Evolutionary conservation across 1,139 yeast species (phyloP).

Genomic region (Suhomyces ambrosiae): DNA sequence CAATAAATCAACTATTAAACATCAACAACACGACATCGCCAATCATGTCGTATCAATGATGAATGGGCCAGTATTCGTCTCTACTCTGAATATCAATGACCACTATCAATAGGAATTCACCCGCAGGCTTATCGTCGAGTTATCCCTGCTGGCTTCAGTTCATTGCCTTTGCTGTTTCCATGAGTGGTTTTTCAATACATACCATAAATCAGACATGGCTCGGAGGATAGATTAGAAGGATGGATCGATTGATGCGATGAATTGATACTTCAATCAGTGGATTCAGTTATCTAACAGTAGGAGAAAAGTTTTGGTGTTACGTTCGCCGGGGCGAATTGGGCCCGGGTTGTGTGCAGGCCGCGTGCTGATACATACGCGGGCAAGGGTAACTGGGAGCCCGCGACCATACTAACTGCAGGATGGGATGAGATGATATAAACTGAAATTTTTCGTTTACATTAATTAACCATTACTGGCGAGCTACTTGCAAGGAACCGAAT

Average conservation of each 20-base stretch:
- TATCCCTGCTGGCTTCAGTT: too few species aligned
- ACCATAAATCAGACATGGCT: slow-evolving; percentile 59
- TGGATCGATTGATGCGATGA: slow-evolving; percentile 12
- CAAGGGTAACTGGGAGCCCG: slow-evolving; percentile 5
- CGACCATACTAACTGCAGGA: slow-evolving; percentile 7
- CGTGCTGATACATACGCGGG: slow-evolving; percentile 3
- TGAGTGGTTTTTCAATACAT: too few species aligned
- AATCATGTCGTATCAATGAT: too few species aligned
- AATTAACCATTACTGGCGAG: slow-evolving; percentile 44
- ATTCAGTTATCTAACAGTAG: slow-evolving; percentile 3
- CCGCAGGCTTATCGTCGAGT: too few species aligned
- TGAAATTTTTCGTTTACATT: slow-evolving; percentile 5
- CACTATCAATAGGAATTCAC: too few species aligned
- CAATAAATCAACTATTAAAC: too few species aligned
- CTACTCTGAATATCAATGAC: too few species aligned
- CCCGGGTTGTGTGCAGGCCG: slow-evolving; percentile 5
- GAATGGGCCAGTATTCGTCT: too few species aligned
- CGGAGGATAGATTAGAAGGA: slow-evolving; percentile 3
- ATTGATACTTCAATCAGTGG: slow-evolving; percentile 10
- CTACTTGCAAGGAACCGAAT: slow-evolving; percentile 66
- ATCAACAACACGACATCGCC: too few species aligned
- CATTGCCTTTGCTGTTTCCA: too few species aligned
- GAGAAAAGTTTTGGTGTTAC: slow-evolving; percentile 14
- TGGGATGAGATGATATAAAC: slow-evolving; percentile 13
- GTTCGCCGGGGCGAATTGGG: slow-evolving; percentile 13